Base-by-base conservation (phyloP, 768 basidiomycete species). In the Rhodotorula paludigena region DNA sequence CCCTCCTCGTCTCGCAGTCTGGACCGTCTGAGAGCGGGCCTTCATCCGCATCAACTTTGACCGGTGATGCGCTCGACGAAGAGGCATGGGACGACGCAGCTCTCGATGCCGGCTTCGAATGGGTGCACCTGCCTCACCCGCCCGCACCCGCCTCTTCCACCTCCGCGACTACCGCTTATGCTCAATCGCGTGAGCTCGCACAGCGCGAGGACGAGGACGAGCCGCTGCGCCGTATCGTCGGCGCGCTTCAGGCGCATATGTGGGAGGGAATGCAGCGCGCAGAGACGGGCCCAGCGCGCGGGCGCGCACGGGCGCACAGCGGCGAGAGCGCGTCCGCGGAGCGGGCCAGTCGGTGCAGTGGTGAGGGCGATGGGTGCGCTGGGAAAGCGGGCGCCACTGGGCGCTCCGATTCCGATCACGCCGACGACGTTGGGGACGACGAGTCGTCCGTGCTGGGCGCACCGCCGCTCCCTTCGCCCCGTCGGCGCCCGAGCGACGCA, bases 221-320 rank as follows among this genome's bases (percentile, higher is more conserved):
- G 14, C 57, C 28, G 2, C 9, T 23, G 10, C 28, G 12, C 0
- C 51, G 64, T 21, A 23, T 66, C 12, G 21, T 36, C 20, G 58
- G 44, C 28, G 64, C 58, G 20, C 52, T 66, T 32, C 39, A 66
- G n/a, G 58, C 57, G 45, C 64, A 66, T 20, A 30, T 66, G 30
- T 66, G 64, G 64, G 45, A 44, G 14, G 38, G 32, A 6, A 41
- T 66, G 56, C 35, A n/a, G 15, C 51, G 64, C 61, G 28, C 9
- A 14, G 41, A 44, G 30, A 28, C 25, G 30, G n/a, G n/a, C n/a
- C n/a, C n/a, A n/a, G n/a, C n/a, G n/a, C n/a, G n/a, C 28, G 28
- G 11, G 5, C 47, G 6, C n/a, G 30, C 39, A 2, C 30, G 25
- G 18, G 14, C 8, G 1, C 11, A 0, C 10, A 4, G 16, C 11